Evolutionary conservation across 257 asterid genomes (phyloP).

Genomic region (Salvia splendens): DNA sequence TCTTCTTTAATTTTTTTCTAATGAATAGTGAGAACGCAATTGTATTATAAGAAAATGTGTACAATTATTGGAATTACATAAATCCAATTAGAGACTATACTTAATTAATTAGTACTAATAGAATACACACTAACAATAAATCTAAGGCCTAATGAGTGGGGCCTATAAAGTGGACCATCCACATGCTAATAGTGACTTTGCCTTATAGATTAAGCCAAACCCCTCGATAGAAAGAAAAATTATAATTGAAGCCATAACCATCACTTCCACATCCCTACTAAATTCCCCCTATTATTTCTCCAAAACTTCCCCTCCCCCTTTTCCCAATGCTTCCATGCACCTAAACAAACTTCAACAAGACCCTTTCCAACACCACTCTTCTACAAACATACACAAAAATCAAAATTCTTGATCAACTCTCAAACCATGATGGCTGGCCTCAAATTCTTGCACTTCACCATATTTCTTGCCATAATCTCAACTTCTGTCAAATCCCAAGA

Average conservation of each 20-base stretch:
- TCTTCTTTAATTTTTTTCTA: background rate
- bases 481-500: constrained; percentile 20
- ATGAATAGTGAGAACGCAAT: background rate
- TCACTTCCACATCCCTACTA: constrained; percentile 18
- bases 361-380: constrained; percentile 15
- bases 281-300: constrained; percentile 21
- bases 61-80: constrained; percentile 29
- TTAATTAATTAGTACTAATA: no score
- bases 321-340: constrained; percentile 38
- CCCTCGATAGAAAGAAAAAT: constrained; percentile 18
- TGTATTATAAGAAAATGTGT: constrained; percentile 19
- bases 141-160: constrained; percentile 37
- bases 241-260: constrained; percentile 33
- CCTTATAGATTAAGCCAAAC: constrained; percentile 48
- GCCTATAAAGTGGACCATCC: constrained; percentile 37
- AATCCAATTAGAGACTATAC: constrained; percentile 15
- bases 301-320: constrained; percentile 27
- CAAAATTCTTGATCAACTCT: constrained; percentile 4
- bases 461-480: constrained; percentile 33
- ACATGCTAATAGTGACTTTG: constrained; percentile 38
- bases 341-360: constrained; percentile 31
- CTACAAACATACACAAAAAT: constrained; percentile 20
- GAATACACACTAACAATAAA: background rate
- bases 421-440: constrained; percentile 30
- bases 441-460: constrained; percentile 31